These are phyloP conservation scores for Pisolithus orientalis DNA, from an alignment of 768 basidiomycete species.

Conservation along the genomic window DNA sequence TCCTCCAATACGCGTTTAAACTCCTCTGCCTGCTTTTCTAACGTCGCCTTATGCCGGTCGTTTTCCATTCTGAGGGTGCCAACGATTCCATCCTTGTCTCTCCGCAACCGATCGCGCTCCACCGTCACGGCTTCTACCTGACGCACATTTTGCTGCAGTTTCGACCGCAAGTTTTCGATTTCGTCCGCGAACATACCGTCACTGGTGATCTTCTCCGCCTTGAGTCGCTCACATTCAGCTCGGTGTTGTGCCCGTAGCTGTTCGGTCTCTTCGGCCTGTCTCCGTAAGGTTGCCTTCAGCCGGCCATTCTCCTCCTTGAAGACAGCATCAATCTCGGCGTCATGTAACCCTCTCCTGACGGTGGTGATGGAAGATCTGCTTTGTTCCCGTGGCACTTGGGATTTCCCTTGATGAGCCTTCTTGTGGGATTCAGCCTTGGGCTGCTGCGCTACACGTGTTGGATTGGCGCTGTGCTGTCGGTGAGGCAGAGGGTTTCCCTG, in stretches of 20 bases:
- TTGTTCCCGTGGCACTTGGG: background rate
- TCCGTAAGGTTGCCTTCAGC: slow-evolving; percentile 14
- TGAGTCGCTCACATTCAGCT: slow-evolving; percentile 8
- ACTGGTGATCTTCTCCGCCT: slow-evolving; percentile 8
- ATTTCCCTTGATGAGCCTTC: background rate
- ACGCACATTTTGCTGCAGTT: slow-evolving; percentile 13
- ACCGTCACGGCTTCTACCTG: slow-evolving; percentile 15
- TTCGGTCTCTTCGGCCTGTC: slow-evolving; percentile 14
- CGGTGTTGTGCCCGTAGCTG: slow-evolving; percentile 7
- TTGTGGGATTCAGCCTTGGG: too few species aligned
- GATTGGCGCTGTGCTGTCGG: background rate
- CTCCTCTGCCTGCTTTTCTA: slow-evolving; percentile 11
- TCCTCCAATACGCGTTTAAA: slow-evolving; percentile 20
- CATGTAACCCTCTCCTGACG: background rate
- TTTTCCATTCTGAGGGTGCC: slow-evolving; percentile 15
- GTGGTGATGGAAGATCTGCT: background rate
- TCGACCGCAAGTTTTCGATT: slow-evolving; percentile 10
- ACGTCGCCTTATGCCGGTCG: slow-evolving; percentile 12
- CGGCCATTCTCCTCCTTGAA: slow-evolving; percentile 21
- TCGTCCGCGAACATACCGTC: slow-evolving; percentile 8
- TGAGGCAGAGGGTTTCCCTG: background rate
- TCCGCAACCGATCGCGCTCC: slow-evolving; percentile 21
- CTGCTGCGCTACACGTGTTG: background rate
- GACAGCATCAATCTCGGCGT: background rate
- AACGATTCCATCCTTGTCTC: slow-evolving; percentile 16